Base-by-base conservation (phyloP, 352 stramenopile genomes). In the Phytopythium cucurbitacearum region DNA sequence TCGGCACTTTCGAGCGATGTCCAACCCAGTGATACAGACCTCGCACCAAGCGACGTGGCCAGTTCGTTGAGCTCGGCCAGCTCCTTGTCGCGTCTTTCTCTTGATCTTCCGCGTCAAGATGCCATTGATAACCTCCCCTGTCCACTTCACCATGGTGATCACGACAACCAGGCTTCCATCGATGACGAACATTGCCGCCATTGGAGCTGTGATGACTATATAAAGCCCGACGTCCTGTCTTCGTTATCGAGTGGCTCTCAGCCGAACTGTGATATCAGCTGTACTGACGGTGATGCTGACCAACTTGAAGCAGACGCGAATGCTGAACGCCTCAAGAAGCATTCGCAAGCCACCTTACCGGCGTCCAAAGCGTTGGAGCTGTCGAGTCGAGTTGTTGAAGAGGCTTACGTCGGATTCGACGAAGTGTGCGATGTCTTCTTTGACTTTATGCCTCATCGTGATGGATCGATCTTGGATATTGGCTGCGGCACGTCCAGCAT, bases 1-100 rank as follows among this genome's bases (percentile, higher is more conserved):
- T 34, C 11, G 43, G 6, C 15, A 5, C 13, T 3, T 4, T 28
- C 21, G 21, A 28, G 21, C 34, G n/a, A 40, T 2, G 11, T 34
- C 5, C 2, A 13, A 15, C 11, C 5, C n/a, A 16, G 9, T 8
- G 11, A 8, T 1, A 38, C 36, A 35, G 39, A 46, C 21, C 13
- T 33, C 32, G 34, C 48, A 11, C 40, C 4, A 21, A 53, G 48
- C 37, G n/a, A 28, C 21, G 21, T 36, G 15, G 13, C 37, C 4
- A 54, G 48, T 32, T 54, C 48, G 2, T 21, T 54, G 34, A 54
- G 48, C 34, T 50, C 44, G 7, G 21, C 39, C 11, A 50, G 44
- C 38, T 54, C 48, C 13, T 37, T 46, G 10, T 47, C 38, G 10
- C 21, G 21, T 28, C 21, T 28, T 28, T 28, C 21, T 28, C 21